Conservation (phyloP, 306 rosid species). For the Medicago lupulina region DNA sequence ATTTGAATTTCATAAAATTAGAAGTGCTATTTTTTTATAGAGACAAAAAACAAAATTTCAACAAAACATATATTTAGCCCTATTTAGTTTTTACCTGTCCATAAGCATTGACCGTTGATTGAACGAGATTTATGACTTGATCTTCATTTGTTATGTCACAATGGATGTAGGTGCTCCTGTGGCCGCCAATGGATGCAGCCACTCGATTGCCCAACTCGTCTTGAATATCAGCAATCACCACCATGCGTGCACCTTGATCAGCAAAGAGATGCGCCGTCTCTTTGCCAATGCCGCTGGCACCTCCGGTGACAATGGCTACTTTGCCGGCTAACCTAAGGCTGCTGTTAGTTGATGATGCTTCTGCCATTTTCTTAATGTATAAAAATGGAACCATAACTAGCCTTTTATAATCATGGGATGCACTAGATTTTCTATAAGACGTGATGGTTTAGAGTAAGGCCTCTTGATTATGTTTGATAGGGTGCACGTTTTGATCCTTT, state of each 20-base stretch:
- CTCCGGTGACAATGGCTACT: conserved; percentile 60
- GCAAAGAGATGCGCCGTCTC: conserved; percentile 55
- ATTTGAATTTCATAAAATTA: too few relatives aligned
- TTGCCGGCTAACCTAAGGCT: conserved; percentile 46
- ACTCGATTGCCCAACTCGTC: conserved; percentile 51
- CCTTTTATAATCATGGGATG: background rate
- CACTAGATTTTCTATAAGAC: background rate
- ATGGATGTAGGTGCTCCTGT: conserved; percentile 49
- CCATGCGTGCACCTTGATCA: conserved; percentile 45
- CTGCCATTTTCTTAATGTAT: conserved; percentile 31
- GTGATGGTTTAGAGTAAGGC: background rate
- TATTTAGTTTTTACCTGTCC: conserved; percentile 18
- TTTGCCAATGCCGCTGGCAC: conserved; percentile 68
- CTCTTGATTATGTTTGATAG: background rate
- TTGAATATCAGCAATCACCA: conserved; percentile 62
- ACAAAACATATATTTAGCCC: background rate
- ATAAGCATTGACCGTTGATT: conserved; percentile 41
- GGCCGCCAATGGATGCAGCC: conserved; percentile 47
- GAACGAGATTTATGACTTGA: conserved; percentile 50
- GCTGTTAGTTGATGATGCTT: background rate
- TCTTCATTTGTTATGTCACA: conserved; percentile 62
- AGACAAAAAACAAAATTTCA: too few relatives aligned
- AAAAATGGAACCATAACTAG: background rate
- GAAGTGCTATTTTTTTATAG: too few relatives aligned
- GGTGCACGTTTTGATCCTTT: background rate